phyloP scores from a whole-genome alignment of 306 rosid species.

The Malus fusca region DNA sequence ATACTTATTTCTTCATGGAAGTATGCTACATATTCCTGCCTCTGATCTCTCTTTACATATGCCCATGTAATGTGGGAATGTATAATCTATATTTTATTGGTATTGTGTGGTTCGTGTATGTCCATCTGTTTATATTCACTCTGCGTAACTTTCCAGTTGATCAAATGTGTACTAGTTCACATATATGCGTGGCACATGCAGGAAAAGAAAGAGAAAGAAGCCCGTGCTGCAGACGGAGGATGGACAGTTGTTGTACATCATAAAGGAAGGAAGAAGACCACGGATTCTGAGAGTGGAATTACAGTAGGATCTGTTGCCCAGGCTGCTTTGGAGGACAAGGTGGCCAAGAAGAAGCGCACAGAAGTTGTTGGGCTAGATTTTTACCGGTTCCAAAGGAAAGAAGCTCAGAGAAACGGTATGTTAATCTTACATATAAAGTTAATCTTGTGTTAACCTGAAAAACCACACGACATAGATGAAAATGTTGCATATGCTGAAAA shows the following conservation, averaged over 20 bases:
- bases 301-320: slow-evolving; percentile 75
- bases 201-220: slow-evolving; percentile 71
- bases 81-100: background rate
- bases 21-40: background rate
- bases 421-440: background rate
- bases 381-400: slow-evolving; percentile 82
- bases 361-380: slow-evolving; percentile 63
- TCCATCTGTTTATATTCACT: background rate
- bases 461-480: background rate
- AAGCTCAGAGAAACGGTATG: slow-evolving; percentile 78
- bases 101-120: background rate
- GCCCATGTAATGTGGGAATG: background rate
- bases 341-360: slow-evolving; percentile 54
- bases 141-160: background rate
- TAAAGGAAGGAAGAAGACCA: slow-evolving; percentile 90
- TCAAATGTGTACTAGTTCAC: background rate
- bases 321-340: slow-evolving; percentile 56
- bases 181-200: slow-evolving; percentile 21
- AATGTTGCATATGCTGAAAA: background rate
- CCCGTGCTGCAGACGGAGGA: slow-evolving; percentile 68
- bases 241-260: slow-evolving; percentile 85
- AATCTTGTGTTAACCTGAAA: background rate
- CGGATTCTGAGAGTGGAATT: slow-evolving; percentile 66
- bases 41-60: background rate
- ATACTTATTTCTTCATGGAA: background rate